Evolutionary conservation across 257 asterid species (phyloP).

Genomic region (Coffea eugenioides): DNA sequence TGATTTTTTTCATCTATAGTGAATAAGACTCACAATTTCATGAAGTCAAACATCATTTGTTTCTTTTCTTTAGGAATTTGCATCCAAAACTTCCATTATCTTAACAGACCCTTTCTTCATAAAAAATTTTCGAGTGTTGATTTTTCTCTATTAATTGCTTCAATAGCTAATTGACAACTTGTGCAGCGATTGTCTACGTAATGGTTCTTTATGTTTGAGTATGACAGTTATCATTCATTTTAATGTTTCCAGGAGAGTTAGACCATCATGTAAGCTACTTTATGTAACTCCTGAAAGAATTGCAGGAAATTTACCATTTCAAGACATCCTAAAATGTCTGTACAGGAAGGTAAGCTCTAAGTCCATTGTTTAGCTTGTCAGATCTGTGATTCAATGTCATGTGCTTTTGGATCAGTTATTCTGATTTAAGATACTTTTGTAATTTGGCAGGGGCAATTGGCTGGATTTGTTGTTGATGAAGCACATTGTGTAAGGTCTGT

Average conservation of each 20-base stretch:
- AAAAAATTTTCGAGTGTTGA: not conserved
- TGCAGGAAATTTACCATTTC: conserved; percentile 85
- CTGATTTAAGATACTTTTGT: conserved; percentile 1
- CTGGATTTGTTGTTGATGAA: conserved; percentile 95
- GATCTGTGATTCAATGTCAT: conserved; percentile 15
- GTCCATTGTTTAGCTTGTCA: conserved; percentile 13
- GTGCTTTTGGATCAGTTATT: conserved; percentile 5
- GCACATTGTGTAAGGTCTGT: conserved; percentile 95
- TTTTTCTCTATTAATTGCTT: not conserved
- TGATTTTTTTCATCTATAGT: not conserved
- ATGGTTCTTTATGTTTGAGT: not conserved
- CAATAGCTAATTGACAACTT: conserved; percentile 1
- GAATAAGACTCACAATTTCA: not conserved
- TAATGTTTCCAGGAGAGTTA: conserved; percentile 64
- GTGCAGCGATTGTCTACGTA: not conserved
- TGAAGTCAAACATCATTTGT: not conserved
- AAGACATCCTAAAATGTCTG: conserved; percentile 62
- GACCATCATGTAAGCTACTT: conserved; percentile 91
- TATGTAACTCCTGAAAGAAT: conserved; percentile 97
- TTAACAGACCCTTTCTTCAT: not conserved
- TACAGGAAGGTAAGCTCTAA: conserved; percentile 58
- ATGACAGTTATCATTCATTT: conserved; percentile 12
- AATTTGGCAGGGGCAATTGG: conserved; percentile 68
- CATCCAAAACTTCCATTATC: not conserved
- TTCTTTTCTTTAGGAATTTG: not conserved